Percentiles rank a stretch among this genome's conserved stretches.
These are phyloP conservation scores for Dionaea muscipula DNA, from an alignment of 179 eudicot species.

Conservation along the genomic window DNA sequence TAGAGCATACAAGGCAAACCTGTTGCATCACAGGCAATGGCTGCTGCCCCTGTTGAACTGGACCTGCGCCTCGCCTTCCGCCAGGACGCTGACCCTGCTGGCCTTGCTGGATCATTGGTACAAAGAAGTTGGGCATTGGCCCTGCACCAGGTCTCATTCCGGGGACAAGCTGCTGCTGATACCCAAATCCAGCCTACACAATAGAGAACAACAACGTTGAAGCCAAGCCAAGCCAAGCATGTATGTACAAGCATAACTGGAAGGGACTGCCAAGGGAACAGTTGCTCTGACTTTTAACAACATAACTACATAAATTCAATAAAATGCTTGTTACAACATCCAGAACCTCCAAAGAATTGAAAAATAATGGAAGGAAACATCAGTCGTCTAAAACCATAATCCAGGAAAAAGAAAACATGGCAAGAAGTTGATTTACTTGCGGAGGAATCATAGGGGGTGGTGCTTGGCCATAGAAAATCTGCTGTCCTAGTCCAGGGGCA, in stretches of 20 bases:
- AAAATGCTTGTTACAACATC: not conserved
- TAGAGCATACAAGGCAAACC: not conserved
- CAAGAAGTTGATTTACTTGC: slow-evolving; percentile 29
- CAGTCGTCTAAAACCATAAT: no score
- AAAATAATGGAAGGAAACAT: no score
- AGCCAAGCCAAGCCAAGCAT: not conserved
- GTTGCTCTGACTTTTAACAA: no score
- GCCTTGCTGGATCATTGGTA: slow-evolving; percentile 66
- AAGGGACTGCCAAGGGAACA: no score
- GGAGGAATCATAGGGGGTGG: slow-evolving; percentile 67
- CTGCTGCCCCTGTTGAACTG: slow-evolving; percentile 60
- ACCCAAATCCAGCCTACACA: slow-evolving; percentile 58
- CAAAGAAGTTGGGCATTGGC: slow-evolving; percentile 63
- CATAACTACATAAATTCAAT: no score
- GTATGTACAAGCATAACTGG: not conserved
- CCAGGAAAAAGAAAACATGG: not conserved
- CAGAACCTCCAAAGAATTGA: no score
- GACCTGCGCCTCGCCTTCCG: slow-evolving; percentile 59
- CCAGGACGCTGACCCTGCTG: slow-evolving; percentile 74
- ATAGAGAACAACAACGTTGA: not conserved
- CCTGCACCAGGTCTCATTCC: slow-evolving; percentile 77
- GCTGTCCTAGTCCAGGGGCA: slow-evolving; percentile 62
- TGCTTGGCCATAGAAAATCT: slow-evolving; percentile 55
- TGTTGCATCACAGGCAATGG: slow-evolving; percentile 69
- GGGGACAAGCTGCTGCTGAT: slow-evolving; percentile 86